Evolutionary conservation across 208 protist genomes (phyloP), one percentile per base, ranked within the genome.

Genomic region (Phytomonas sp.): DNA sequence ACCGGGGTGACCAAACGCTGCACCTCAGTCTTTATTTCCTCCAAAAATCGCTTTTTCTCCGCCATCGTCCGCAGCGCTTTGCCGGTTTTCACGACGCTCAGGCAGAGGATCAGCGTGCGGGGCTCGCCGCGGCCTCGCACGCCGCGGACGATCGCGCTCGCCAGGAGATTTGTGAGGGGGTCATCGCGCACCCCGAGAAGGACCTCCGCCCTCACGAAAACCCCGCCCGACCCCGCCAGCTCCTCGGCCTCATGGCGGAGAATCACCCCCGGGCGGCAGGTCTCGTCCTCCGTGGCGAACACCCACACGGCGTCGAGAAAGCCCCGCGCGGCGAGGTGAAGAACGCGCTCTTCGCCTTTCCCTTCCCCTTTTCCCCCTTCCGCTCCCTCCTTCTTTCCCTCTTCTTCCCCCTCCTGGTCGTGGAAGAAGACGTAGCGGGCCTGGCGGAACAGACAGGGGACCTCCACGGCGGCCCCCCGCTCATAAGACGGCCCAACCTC

Each of bases 111-210:
- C 30, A 95, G 66, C 23, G 81, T 69, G 34, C 86, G 74, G 7
- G 29, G 63, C 52, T 61, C 86, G 61, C 69, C 67, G 30, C 75
- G 65, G 11, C 0, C 16, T 14, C 79, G 80, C 26, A 95, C 71
- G 29, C 64, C 70, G 56, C 84, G 79, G 4, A 82, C 83, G 31
- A 92, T 33, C 40, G 78, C 79, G 70, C 81, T 80, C 26, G 86
- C 82, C 26, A 87, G 42, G 32, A 93, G 63, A 66, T 88, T 87
- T 36, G 89, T 95, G 7, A 95, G 81, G 0, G 87, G 83, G 76
- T 93, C 75, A 74, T 95, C 89, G 29, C 89, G 84, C 66, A 90
- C 33, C 8, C 89, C 89, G 0, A 95, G 74, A 56, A 93, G 80
- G 70, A 83, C 69, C 61, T 80, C 83, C 0, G 45, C 73, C 0